phyloP scores from a whole-genome alignment of 2,329 filamentous ascomycete species.

The Stachybotrys echinatus region DNA sequence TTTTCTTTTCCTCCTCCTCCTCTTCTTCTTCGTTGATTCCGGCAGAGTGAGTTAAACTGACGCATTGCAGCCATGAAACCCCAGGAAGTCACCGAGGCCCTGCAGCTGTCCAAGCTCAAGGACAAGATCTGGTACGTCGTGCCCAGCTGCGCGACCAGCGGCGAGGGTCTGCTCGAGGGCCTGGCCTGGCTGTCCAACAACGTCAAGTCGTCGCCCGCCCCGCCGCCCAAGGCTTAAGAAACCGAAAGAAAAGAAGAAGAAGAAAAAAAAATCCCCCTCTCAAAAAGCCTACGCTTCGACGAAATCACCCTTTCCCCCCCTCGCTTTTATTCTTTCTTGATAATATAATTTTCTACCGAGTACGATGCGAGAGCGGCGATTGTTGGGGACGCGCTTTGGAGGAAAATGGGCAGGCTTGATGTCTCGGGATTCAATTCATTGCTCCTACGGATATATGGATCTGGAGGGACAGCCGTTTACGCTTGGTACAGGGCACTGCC shows the following conservation, averaged over 20 bases:
- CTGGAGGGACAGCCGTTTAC: too few relatives aligned
- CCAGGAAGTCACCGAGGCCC: conserved; percentile 71
- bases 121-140: conserved; percentile 84
- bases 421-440: too few relatives aligned
- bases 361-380: too few relatives aligned
- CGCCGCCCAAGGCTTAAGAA: conserved; percentile 10
- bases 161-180: conserved; percentile 76
- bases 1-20: too few relatives aligned
- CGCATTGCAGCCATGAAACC: conserved; percentile 63
- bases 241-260: background rate
- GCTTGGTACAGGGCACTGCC: too few relatives aligned
- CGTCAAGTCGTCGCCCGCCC: conserved; percentile 60
- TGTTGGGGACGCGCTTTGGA: too few relatives aligned
- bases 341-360: too few relatives aligned
- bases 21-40: background rate
- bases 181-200: conserved; percentile 81
- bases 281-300: too few relatives aligned
- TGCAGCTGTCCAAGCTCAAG: conserved; percentile 72
- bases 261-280: background rate
- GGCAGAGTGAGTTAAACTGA: background rate
- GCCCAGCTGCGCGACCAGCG: conserved; percentile 75
- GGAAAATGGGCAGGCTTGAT: too few relatives aligned
- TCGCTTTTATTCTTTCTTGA: too few relatives aligned
- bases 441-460: too few relatives aligned
- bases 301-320: too few relatives aligned